Evolutionary conservation across 2,329 filamentous ascomycete species (phyloP), one percentile per base, ranked within the genome.

Genomic region (Colletotrichum eremochloae): DNA sequence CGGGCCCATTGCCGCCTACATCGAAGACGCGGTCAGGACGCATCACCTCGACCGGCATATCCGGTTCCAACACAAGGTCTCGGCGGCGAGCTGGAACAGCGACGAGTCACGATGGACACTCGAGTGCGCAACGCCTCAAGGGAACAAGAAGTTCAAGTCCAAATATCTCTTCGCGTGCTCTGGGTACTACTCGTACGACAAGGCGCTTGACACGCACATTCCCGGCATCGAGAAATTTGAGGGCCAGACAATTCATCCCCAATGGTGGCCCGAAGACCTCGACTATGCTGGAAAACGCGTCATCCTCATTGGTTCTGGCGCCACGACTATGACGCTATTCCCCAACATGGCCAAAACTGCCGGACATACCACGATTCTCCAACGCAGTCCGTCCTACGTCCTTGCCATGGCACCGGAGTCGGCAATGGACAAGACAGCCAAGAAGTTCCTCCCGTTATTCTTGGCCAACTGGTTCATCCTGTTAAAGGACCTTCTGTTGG

Each of bases 311-410:
- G 94, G 94, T 20, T 92, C 89, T 20, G 94, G 94, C 9, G 94
- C 94, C 2, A 97, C 94, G 0, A 92, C 94, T 8, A 83, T 96
- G 61, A 96, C 94, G 0, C 85, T 97, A 1, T 80, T 97, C 3
- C 94, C 94, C 0, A 88, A 86, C 58, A 82, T 97, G 57, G 89
- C 90, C 0, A 83, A 92, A 55, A 88, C 87, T 50, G 93, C 92
- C 6, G 82, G 82, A 6, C 87, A 88, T 18, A 90, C 95, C 38
- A 96, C 93, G 1, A 94, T 96, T 89, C 86, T 97, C 3, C 94
- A 97, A 82, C 90, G 94, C 68, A 94, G 91, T 57, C 94, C 94
- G 0, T 88, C 87, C 0, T 95, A 94, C 77, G 86, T 95, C 67
- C 75, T 92, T 56, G 83, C 87, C n/a, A 76, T 90, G 1, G 82